These are phyloP conservation scores for Neurospora pannonica DNA, from an alignment of 495 filamentous ascomycete genomes.

Conservation along the genomic window DNA sequence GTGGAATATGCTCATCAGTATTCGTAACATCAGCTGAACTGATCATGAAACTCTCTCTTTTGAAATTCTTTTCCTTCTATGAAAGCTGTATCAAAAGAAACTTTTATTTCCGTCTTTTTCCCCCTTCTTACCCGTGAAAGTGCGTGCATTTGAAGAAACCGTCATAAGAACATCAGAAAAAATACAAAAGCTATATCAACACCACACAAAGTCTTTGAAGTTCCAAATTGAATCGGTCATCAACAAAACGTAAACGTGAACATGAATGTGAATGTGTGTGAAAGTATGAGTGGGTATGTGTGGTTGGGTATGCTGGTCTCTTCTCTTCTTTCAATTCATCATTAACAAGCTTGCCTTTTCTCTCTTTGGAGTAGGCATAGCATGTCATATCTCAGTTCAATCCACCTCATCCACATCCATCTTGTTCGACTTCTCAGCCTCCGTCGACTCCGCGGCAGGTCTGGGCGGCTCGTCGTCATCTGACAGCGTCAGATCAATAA, in stretches of 20 bases:
- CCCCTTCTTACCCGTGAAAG: background rate
- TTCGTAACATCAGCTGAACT: too few species aligned
- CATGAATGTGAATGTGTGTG: background rate
- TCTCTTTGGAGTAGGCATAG: background rate
- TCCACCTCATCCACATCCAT: background rate
- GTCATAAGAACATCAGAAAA: background rate
- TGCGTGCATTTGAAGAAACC: background rate
- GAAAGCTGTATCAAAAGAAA: background rate
- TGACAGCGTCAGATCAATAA: conserved; percentile 76
- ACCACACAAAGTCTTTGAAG: background rate
- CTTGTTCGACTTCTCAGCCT: background rate
- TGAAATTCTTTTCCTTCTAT: background rate
- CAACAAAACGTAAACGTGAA: background rate
- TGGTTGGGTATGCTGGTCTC: background rate
- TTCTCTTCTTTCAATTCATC: conserved; percentile 1
- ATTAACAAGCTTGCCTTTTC: background rate
- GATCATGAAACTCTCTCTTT: background rate
- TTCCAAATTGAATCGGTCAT: background rate
- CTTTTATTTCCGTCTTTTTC: background rate
- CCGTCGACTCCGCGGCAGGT: conserved; percentile 17
- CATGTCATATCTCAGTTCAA: background rate
- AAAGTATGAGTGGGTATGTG: background rate
- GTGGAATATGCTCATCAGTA: too few species aligned
- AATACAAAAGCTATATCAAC: background rate
- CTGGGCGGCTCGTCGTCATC: conserved; percentile 56